Base-by-base conservation (phyloP, 257 asterid species). In the Forsythia suspensa region DNA sequence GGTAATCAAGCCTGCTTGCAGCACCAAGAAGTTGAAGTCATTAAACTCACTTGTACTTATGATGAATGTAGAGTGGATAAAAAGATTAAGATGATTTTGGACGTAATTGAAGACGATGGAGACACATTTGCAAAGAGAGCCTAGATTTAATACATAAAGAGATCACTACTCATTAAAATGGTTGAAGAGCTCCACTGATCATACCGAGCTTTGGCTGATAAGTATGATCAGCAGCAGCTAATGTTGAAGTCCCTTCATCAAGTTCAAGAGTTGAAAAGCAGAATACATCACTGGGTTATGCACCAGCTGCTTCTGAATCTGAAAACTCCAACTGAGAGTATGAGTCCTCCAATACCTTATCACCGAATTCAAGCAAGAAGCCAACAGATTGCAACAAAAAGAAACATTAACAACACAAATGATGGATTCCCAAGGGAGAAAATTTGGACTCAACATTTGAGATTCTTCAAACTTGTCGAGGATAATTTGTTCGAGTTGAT, bases 121-220 rank as follows among this genome's bases (percentile, higher is more conserved):
- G 89, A 86, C 70, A 80, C 86, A 0, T 85, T 85, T 46, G 84
- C 86, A 0, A 70, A 76, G 80, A 79, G 85, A 51, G 91, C 89
- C 0, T 85, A 87, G 39, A 85, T 87, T 89, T 87, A 83, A 74
- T 87, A 85, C 70, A 75, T 76, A 65, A 87, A 81, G 71, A 85
- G 83, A 52, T 89, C 89, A 3, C 52, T 85, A 71, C 87, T 84
- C 70, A 82, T 88, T 76, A 21, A 67, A 57, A 42, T 74, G 71
- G 74, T 88, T 0, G 70, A 71, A 72, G 86, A 84, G 0, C 74
- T 86, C 46, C 90, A 76, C 52, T 71, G 21, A 74, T 83, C 86
- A 6, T 86, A 84, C 76, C 43, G 72, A 3, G 67, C 79, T 20
- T 79, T 88, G 48, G 88, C 87, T 0, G 82, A 79, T 52, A 82